Percentiles rank a stretch among this genome's conserved stretches.
These are phyloP conservation scores for Tephrocybe sp. DNA, from an alignment of 768 basidiomycete genomes.

Conservation along the genomic window DNA sequence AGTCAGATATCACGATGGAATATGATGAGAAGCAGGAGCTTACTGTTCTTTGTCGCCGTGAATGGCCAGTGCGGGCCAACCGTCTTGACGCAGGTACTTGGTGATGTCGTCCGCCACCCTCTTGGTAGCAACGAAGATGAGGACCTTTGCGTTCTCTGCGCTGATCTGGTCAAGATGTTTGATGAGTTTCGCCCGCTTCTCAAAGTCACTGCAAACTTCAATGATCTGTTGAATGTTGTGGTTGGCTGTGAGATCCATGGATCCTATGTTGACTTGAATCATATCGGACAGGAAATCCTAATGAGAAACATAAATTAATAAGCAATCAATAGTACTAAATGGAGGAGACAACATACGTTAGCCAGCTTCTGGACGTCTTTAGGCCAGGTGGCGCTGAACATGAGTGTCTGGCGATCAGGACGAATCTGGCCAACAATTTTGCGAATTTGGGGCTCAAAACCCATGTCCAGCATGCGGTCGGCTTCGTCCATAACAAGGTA, in stretches of 20 bases:
- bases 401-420: constrained; percentile 96
- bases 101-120: constrained; percentile 98
- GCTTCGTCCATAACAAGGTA: constrained; percentile 99
- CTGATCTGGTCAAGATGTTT: constrained; percentile 97
- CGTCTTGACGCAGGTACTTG: constrained; percentile 95
- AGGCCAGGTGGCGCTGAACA: constrained; percentile 99
- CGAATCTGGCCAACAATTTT: constrained; percentile 98
- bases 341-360: constrained; percentile 52
- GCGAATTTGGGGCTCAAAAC: constrained; percentile 99
- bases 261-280: constrained; percentile 99
- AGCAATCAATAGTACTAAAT: background rate
- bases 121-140: constrained; percentile 98
- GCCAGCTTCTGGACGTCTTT: constrained; percentile 99
- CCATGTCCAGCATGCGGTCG: constrained; percentile 99
- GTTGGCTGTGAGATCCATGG: constrained; percentile 97
- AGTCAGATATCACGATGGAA: too few relatives aligned
- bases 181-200: constrained; percentile 94
- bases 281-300: constrained; percentile 95
- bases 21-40: constrained; percentile 22
- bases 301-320: background rate
- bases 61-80: constrained; percentile 99
- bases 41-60: constrained; percentile 99
- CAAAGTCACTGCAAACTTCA: constrained; percentile 95
- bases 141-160: constrained; percentile 94
- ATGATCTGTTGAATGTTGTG: constrained; percentile 96